A percentile compares a stretch with the other conserved stretches of the same genome.
These are phyloP conservation scores for Solanum pinnatisectum DNA, from an alignment of 257 asterid species.

Conservation along the genomic window DNA sequence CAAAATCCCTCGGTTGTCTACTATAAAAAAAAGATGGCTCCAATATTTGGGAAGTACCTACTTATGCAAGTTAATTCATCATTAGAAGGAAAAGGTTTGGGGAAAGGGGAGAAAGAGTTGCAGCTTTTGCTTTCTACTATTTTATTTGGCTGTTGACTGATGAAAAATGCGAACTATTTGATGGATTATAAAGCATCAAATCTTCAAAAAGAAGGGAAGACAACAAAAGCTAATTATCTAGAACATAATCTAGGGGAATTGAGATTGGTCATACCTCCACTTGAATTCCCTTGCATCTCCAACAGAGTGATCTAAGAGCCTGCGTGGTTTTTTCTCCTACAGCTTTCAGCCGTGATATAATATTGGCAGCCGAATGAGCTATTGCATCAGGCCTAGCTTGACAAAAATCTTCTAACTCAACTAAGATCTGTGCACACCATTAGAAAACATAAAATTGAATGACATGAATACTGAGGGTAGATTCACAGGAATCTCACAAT, in stretches of 20 bases:
- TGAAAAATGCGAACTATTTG: background rate
- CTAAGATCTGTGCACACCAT: constrained; percentile 37
- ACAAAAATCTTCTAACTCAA: constrained; percentile 73
- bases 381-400: constrained; percentile 91
- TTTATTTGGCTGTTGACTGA: background rate
- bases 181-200: background rate
- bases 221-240: background rate
- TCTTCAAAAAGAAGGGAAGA: background rate
- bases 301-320: constrained; percentile 87
- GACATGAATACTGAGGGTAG: background rate
- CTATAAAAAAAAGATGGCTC: background rate
- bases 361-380: constrained; percentile 86
- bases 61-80: background rate
- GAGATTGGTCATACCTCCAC: constrained; percentile 55
- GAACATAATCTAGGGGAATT: background rate
- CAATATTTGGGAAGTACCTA: background rate
- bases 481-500: background rate
- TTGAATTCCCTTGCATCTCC: constrained; percentile 94
- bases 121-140: background rate
- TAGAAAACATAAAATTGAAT: background rate
- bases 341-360: constrained; percentile 76
- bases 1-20: background rate
- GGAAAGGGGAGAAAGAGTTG: background rate
- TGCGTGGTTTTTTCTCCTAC: constrained; percentile 90
- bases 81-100: background rate